Evolutionary conservation across 352 stramenopile genomes (phyloP), one percentile per base, ranked within the genome.

Genomic region (Pythium grandisporangium): DNA sequence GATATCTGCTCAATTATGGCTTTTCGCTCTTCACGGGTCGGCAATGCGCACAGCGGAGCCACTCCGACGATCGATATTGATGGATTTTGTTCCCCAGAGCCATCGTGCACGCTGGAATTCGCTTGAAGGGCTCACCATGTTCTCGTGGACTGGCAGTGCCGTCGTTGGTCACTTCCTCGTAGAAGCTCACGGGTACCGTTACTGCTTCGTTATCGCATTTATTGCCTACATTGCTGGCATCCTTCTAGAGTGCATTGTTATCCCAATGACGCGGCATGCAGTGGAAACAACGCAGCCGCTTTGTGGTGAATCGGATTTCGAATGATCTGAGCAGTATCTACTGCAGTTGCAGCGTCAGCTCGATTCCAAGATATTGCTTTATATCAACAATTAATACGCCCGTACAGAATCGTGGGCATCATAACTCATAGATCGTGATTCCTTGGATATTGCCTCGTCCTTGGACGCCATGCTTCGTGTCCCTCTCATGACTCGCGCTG

Each of bases 71-170:
- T 85, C 76, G 22, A 23, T 90, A 17, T 56, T 90, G 11, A 87
- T 90, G 73, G 76, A 90, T 45, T 82, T 82, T 36, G 73, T 90
- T 20, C 62, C 70, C 2, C 71, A 68, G 30, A 44, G 57, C 6
- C 48, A 78, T 32, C 73, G 76, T 19, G 76, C 69, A 6, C 66
- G 70, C 1, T 90, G 76, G 76, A 86, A 80, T 33, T 73, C 74
- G 17, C 56, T 88, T 12, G 70, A 88, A 36, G 68, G 68, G 7
- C 46, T 91, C 33, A 71, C 74, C 2, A 61, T 63, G 40, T 75
- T 81, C 24, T 68, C 68, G 10, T 88, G 63, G 63, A 45, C 67
- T 2, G 74, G 74, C 22, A 88, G 74, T 48, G 68, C 77, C 8
- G 58, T 87, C 8, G 55, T 88, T n/a, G 74, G 77, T 0, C 71